Percentiles rank a stretch among this genome's conserved stretches.
Conservation (phyloP, 495 filamentous ascomycete genomes). For the Lindgomyces ingoldianus region DNA sequence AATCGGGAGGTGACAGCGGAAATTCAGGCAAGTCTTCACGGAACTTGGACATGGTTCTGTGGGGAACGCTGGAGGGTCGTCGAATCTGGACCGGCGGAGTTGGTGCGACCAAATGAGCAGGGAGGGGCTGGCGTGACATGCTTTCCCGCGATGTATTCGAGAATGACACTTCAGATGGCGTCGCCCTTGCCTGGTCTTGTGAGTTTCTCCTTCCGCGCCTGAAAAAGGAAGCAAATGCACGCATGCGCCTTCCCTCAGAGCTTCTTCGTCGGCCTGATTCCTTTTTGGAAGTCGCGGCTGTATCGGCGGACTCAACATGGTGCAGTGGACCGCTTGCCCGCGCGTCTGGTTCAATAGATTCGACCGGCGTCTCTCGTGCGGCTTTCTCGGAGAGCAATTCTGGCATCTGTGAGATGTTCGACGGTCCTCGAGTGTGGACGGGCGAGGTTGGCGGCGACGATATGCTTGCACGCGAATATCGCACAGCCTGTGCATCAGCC, state of each 20-base stretch:
- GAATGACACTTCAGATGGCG: constrained; percentile 56
- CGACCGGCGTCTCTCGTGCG: constrained; percentile 15
- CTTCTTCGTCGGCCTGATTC: constrained; percentile 23
- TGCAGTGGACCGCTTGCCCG: constrained; percentile 24
- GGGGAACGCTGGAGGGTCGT: constrained; percentile 54
- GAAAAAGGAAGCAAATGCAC: constrained; percentile 73
- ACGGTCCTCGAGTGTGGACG: constrained; percentile 52
- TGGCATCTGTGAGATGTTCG: constrained; percentile 58
- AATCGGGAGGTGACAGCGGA: constrained; percentile 77
- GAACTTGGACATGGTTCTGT: constrained; percentile 85
- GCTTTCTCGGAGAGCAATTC: constrained; percentile 44
- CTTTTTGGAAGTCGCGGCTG: constrained; percentile 53
- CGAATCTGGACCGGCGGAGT: constrained; percentile 33
- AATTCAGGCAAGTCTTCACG: constrained; percentile 88
- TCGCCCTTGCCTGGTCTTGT: constrained; percentile 56
- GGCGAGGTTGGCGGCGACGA: constrained; percentile 43
- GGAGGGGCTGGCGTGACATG: constrained; percentile 56
- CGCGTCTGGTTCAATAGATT: constrained; percentile 27
- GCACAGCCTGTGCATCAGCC: constrained; percentile 48
- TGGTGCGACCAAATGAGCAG: constrained; percentile 49
- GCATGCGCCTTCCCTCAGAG: constrained; percentile 51
- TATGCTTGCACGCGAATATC: constrained; percentile 57
- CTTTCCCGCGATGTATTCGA: constrained; percentile 89
- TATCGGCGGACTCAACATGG: constrained; percentile 22
- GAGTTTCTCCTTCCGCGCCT: constrained; percentile 65